Base-by-base conservation (phyloP, 805 yeast genomes). In the Metschnikowia sp. region DNA sequence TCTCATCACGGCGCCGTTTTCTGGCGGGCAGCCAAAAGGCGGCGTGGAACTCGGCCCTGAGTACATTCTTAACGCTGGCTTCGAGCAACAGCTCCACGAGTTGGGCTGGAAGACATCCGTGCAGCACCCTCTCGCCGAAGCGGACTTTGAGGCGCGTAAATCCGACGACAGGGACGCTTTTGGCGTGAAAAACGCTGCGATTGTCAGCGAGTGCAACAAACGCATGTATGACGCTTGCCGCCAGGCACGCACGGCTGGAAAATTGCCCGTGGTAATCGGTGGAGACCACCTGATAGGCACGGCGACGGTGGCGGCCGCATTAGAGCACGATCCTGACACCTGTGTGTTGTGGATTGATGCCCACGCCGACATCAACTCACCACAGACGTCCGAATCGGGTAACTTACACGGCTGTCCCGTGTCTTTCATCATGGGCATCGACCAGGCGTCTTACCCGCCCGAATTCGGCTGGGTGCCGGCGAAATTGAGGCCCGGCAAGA, bases 251-350 rank as follows among this genome's bases (percentile, higher is more conserved):
- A 39, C 53, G n/a, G 53, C 62, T 13, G 70, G 72, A 18, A 62
- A 73, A 30, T 74, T 94, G 49, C 94, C 96, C 8, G 69, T 92
- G 45, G 89, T 97, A 2, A 65, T 92, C 44, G 99, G 99, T 43
- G 99, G 99, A 45, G 99, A 92, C 68, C 99, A 92, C 66, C 89
- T 97, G 8, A 86, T 92, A 55, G 98, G 96, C 43, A 89, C 92
- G 59, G 96, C 96, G 42, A 90, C 97, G 9, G 85, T 92, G 32
- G 76, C 88, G 30, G 98, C 95, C 2, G 87, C 91, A 31, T 75
- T 89, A 52, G 81, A 79, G 13, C 78, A 80, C 54, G 75, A 85
- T 64, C 96, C 97, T 15, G 89, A 91, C 57, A 89, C 96, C 28
- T 90, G 96, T 60, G 75, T 92, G 35, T 64, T 92, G 52, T 92